Base-by-base conservation (phyloP, 2,329 filamentous ascomycete genomes). In the Spiromastix sp. region DNA sequence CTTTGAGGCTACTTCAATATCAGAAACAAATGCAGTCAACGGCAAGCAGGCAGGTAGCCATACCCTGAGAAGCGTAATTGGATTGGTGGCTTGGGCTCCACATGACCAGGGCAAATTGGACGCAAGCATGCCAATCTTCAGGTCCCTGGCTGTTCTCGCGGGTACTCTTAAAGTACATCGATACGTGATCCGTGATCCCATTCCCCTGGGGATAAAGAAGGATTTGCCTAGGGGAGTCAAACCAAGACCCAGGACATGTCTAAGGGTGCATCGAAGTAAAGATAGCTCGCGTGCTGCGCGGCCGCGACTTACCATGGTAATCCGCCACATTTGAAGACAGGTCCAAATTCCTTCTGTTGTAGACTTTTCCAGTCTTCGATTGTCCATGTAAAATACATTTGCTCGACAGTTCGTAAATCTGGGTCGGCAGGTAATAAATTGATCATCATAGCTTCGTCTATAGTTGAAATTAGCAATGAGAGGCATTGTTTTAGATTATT, bases 211-310 rank as follows among this genome's bases (percentile, higher is more conserved):
- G n/a, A n/a, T n/a, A n/a, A n/a, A n/a, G n/a, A n/a, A n/a, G n/a
- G n/a, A n/a, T n/a, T n/a, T n/a, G n/a, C n/a, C n/a, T n/a, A n/a
- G n/a, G n/a, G n/a, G n/a, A n/a, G n/a, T n/a, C n/a, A n/a, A n/a
- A n/a, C n/a, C n/a, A n/a, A n/a, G n/a, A n/a, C n/a, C n/a, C n/a
- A n/a, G n/a, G n/a, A n/a, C n/a, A n/a, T 37, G 87, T 83, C 46
- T 93, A 89, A 58, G 98, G 98, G 34, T 91, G 91, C 43, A 79
- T 86, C 0, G 91, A 89, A 54, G 96, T 98, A 56, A 98, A 86
- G 10, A 98, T 73, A 49, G 96, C 81, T 51, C 89, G 82, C 91
- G 83, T 87, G 46, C 32, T 27, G 28, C 18, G n/a, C n/a, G n/a
- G n/a, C n/a, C n/a, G 44, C 41, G 18, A 63, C 74, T 54, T 60